Percentiles rank a stretch among this genome's conserved stretches.
These are phyloP conservation scores for Lichtheimia corymbifera DNA, from an alignment of 371 early-diverging fungal species.

Conservation along the genomic window DNA sequence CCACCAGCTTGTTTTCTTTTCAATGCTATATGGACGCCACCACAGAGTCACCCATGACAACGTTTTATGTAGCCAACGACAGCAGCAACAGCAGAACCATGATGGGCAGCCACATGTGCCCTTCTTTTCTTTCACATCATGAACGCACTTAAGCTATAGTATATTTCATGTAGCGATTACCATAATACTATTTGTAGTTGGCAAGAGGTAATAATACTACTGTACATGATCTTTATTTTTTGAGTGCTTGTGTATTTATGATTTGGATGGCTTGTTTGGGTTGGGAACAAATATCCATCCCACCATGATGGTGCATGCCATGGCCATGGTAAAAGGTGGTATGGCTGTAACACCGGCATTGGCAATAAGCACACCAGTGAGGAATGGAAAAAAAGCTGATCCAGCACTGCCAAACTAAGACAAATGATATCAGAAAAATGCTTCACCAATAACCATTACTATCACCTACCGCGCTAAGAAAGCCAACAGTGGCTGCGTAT, in stretches of 20 bases:
- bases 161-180: background rate
- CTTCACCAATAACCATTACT: background rate
- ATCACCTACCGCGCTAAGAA: conserved; percentile 19
- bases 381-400: conserved; percentile 25
- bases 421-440: background rate
- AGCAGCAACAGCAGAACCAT: too few relatives aligned
- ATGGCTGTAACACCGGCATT: conserved; percentile 15
- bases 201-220: background rate
- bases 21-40: background rate
- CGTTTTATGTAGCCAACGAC: too few relatives aligned
- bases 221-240: background rate
- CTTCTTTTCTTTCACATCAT: background rate
- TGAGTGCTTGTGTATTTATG: too few relatives aligned
- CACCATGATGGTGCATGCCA: conserved; percentile 14
- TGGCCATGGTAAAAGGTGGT: conserved; percentile 21
- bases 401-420: conserved; percentile 22
- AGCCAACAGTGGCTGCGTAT: conserved; percentile 24
- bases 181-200: background rate
- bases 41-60: background rate
- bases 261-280: background rate
- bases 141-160: background rate
- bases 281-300: conserved; percentile 25
- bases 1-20: background rate
- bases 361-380: conserved; percentile 19
- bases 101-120: background rate